Conservation (phyloP, 129 eudicot genomes). For the Oenanthe sinensis region DNA sequence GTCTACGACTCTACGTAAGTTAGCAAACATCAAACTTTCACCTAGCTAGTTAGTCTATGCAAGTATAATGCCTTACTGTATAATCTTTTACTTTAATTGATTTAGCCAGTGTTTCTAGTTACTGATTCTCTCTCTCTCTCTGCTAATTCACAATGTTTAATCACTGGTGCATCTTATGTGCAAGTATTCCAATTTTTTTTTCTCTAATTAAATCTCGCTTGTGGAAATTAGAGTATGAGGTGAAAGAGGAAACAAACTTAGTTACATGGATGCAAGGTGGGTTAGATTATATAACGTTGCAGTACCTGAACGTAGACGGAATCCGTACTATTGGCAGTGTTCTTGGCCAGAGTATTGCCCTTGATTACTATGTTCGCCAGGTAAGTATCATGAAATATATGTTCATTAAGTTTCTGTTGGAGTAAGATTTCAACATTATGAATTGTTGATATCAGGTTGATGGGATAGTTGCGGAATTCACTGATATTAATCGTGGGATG, state of each 20-base stretch:
- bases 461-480: conserved; percentile 92
- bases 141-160: neutral
- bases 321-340: conserved; percentile 95
- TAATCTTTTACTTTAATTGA: neutral
- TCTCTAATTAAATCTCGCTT: conserved; percentile 3
- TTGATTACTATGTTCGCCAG: conserved; percentile 95
- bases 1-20: neutral
- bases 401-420: neutral
- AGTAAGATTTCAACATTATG: neutral
- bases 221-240: conserved; percentile 65
- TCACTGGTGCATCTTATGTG: neutral
- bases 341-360: conserved; percentile 97
- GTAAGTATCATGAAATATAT: conserved; percentile 22
- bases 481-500: conserved; percentile 92
- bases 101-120: neutral
- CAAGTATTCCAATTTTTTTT: neutral
- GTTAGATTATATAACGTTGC: conserved; percentile 76
- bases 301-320: conserved; percentile 75
- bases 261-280: conserved; percentile 98
- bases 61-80: neutral
- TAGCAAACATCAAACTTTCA: neutral
- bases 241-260: conserved; percentile 64
- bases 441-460: conserved; percentile 50
- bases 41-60: too few relatives aligned
- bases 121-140: neutral